Base-by-base conservation (phyloP, 1,284 basidiomycete genomes). In the Heterobasidion irregulare region DNA sequence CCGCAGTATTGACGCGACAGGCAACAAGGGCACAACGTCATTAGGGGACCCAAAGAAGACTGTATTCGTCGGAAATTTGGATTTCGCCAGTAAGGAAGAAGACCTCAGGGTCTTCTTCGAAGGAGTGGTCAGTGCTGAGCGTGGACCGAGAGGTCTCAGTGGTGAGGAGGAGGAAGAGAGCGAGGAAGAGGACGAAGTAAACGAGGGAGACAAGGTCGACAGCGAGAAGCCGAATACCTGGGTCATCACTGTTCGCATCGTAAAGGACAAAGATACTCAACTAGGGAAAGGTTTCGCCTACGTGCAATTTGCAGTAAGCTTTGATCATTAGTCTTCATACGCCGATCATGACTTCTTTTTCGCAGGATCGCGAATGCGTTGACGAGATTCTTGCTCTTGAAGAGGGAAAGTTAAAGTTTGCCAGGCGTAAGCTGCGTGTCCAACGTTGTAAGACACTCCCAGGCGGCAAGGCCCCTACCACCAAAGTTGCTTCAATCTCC, bases 241-340 rank as follows among this genome's bases (percentile, higher is more conserved):
- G 88, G 94, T 98, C 6, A 82, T 82, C 7, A 82, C 81, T 33
- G 94, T 98, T 8, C 82, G 96, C 36, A 83, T 98, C 58, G 79
- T 99, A 48, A 81, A 94, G 48, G 96, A 99, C 70, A 84, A 84
- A 62, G 93, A 93, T 56, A 97, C 94, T 0, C 94, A 95, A 63
- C 80, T 98, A 38, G 96, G 96, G n/a, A 98, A 98, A 72, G 96
- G 96, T 1, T 96, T 99, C 66, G 95, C 89, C 9, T 98, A 98
- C 68, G 86, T 98, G 8, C 86, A 93, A 62, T 94, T 98, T 62
- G 68, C 75, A 53, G 94, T 93, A 68, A 64, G 86, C 80, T 13
- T 48, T 45, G 52, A 53, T 34, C 32, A 26, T 50, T 46, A 26
- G 19, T 56, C 26, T 48, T 12, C 8, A 55, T 50, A 33, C 49